Conservation (phyloP, 1,139 yeast species). For the Saccharomyces hybrid region DNA sequence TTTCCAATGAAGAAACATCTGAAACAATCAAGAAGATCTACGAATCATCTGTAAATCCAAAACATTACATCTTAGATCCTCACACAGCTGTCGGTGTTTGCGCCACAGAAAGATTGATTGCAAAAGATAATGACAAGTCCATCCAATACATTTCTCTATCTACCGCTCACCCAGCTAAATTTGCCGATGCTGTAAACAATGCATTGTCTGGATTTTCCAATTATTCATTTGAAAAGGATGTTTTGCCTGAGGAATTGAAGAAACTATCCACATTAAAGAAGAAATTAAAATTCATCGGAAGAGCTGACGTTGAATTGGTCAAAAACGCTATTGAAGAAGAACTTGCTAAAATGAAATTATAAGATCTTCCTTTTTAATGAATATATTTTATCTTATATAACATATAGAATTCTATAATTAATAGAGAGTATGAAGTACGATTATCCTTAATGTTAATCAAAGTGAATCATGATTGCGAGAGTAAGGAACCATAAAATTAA, state of each 20-base stretch:
- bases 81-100: conserved; percentile 93
- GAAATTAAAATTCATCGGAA: conserved; percentile 68
- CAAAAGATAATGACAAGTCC: conserved; percentile 38
- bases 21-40: conserved; percentile 68
- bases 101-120: conserved; percentile 58
- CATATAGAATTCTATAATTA: conserved; percentile 1
- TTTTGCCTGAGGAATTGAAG: conserved; percentile 81
- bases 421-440: neutral
- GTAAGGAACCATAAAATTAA: neutral
- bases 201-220: conserved; percentile 60
- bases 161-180: conserved; percentile 98
- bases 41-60: conserved; percentile 40
- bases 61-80: conserved; percentile 85
- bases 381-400: conserved; percentile 1
- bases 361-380: conserved; percentile 3
- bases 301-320: conserved; percentile 63
- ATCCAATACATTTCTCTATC: conserved; percentile 69
- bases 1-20: conserved; percentile 67
- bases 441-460: neutral
- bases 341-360: conserved; percentile 42
- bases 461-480: neutral
- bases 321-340: conserved; percentile 69
- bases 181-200: conserved; percentile 86
- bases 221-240: conserved; percentile 80
- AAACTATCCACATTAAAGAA: conserved; percentile 62